Base-by-base conservation (phyloP, 257 asterid genomes). In the Lavandula angustifolia region DNA sequence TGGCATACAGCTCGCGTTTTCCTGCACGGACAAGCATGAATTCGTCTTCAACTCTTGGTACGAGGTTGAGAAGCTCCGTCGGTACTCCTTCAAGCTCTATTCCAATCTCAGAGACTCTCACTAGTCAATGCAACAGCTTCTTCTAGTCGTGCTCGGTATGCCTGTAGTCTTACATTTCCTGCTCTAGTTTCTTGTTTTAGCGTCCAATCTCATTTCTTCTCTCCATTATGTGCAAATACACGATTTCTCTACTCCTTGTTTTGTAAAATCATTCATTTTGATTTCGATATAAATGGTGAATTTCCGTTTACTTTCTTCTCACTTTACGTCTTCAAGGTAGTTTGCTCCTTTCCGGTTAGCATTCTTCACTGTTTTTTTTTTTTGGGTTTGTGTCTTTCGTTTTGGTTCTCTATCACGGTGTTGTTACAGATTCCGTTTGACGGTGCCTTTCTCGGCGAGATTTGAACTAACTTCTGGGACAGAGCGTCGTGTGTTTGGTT, bases 11-110 rank as follows among this genome's bases (percentile, higher is more conserved):
- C 82, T 94, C 60, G 79, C 97, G 0, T 90, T 94, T 78, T 94
- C 99, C 4, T 98, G 99, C 32, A 94, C 99, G 0, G 99, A 94
- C 69, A 87, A 84, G 79, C 95, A 90, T 44, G 82, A 75, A 13
- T 62, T 87, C 0, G 98, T 94, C 37, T 83, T 94, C 79, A 94
- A 94, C 79, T 90, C 99, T 2, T 94, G 99, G 99, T 87, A 83
- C 60, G 98, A 94, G 80, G 96, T 90, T 65, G 55, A 79, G 79
- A 94, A 90, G 62, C 99, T 94, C 40, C 95, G 95, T 2, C 98
- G 90, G 80, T 94, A 94, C 72, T 94, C 99, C 16, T 88, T 82
- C 49, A 72, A 78, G 58, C 91, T 94, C 17, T 94, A 94, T 13
- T 83, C 95, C 17, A 82, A 81, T 83, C 95, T 94, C 75, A 78